phyloP scores from a whole-genome alignment of 106 monocot genomes.

The Dendrobium officinale region DNA sequence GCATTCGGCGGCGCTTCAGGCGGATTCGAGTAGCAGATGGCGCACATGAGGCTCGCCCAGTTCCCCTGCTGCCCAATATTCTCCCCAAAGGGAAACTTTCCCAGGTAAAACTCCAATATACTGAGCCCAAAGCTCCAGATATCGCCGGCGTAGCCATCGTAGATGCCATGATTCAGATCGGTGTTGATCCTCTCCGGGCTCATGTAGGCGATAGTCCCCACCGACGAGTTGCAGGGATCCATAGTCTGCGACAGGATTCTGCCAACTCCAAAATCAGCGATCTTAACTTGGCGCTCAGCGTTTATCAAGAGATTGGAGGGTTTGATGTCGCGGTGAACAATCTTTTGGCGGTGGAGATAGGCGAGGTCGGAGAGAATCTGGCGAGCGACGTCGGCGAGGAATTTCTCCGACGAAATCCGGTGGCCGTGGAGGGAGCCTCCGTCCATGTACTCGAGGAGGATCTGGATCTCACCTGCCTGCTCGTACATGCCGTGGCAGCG shows the following conservation, averaged over 20 bases:
- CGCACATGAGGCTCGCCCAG: constrained; percentile 83
- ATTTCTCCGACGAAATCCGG: constrained; percentile 31
- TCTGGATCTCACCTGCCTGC: constrained; percentile 62
- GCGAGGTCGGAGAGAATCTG: constrained; percentile 67
- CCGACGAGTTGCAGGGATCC: constrained; percentile 93
- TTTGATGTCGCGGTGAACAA: constrained; percentile 97
- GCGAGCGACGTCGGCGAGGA: constrained; percentile 41
- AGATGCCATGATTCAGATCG: constrained; percentile 70
- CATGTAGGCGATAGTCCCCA: constrained; percentile 76
- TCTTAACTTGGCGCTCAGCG: constrained; percentile 58
- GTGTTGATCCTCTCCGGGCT: constrained; percentile 97
- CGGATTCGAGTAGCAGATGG: constrained; percentile 71
- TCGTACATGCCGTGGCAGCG: constrained; percentile 69
- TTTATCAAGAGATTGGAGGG: constrained; percentile 81
- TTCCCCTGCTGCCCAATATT: constrained; percentile 66
- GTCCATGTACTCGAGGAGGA: constrained; percentile 73
- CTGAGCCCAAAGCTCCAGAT: constrained; percentile 96
- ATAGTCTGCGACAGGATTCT: constrained; percentile 83
- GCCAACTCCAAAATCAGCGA: constrained; percentile 87
- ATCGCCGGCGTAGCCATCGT: constrained; percentile 84
- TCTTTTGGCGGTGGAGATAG: constrained; percentile 74
- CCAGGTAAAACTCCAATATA: constrained; percentile 84
- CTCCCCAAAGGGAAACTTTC: constrained; percentile 69
- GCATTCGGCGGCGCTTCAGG: constrained; percentile 60
- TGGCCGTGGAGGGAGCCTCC: constrained; percentile 52